phyloP scores from a whole-genome alignment of 1,284 basidiomycete genomes.

The Xanthoconium separans region DNA sequence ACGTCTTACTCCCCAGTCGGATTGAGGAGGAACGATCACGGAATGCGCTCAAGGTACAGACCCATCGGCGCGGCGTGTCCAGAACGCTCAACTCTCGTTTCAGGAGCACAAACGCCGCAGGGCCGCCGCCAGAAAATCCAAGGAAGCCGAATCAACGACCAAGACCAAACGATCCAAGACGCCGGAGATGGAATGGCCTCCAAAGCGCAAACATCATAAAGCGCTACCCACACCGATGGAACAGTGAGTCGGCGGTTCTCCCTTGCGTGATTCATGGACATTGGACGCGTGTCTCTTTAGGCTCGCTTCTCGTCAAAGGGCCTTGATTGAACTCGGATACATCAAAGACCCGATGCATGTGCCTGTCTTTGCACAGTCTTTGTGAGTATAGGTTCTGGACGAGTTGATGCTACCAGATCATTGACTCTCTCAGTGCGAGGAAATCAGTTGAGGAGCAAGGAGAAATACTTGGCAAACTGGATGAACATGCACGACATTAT shows the following conservation, averaged over 20 bases:
- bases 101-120: slow-evolving; percentile 32
- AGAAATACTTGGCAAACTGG: slow-evolving; percentile 44
- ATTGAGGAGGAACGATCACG: slow-evolving; percentile 64
- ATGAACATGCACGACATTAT: slow-evolving; percentile 28
- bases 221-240: slow-evolving; percentile 45
- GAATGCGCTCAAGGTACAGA: slow-evolving; percentile 50
- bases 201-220: slow-evolving; percentile 58
- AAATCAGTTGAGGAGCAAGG: slow-evolving; percentile 43
- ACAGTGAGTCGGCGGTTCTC: slow-evolving; percentile 40
- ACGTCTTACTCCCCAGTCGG: slow-evolving; percentile 63
- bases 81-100: slow-evolving; percentile 8
- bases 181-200: slow-evolving; percentile 59
- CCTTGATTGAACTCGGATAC: slow-evolving; percentile 58
- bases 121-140: slow-evolving; percentile 27
- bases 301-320: slow-evolving; percentile 50
- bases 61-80: not conserved
- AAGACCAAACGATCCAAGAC: slow-evolving; percentile 23
- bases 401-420: not conserved
- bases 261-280: slow-evolving; percentile 3
- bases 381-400: slow-evolving; percentile 44
- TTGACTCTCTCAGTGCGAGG: slow-evolving; percentile 35
- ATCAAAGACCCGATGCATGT: slow-evolving; percentile 51
- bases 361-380: slow-evolving; percentile 56
- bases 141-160: slow-evolving; percentile 13
- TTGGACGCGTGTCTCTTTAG: slow-evolving; percentile 31